Conservation (phyloP, 257 asterid species). For the Fraxinus quadrangulata region DNA sequence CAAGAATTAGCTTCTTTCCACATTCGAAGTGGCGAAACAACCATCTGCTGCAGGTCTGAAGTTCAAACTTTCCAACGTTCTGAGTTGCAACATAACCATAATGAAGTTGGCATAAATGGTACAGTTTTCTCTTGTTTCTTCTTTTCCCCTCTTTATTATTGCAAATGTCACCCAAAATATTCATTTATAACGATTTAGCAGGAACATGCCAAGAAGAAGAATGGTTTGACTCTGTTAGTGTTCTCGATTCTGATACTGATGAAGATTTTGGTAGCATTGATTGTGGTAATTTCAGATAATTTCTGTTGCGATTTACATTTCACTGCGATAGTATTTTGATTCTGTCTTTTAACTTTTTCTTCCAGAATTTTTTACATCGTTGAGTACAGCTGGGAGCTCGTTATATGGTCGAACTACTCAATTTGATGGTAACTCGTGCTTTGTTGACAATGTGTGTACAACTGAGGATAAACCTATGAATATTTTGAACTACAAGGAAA, state of each 20-base stretch:
- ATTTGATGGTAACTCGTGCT: conserved; percentile 23
- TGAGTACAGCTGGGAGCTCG: conserved; percentile 25
- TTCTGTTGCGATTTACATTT: background rate
- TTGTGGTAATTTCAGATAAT: conserved; percentile 52
- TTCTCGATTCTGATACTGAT: conserved; percentile 77
- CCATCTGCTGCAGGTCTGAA: conserved; percentile 33
- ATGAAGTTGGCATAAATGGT: conserved; percentile 41
- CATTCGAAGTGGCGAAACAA: conserved; percentile 16
- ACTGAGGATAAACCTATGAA: conserved; percentile 16
- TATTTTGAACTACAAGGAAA: conserved; percentile 1
- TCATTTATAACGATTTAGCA: conserved; percentile 21
- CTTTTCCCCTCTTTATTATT: background rate
- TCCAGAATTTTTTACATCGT: conserved; percentile 49
- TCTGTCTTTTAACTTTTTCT: conserved; percentile 1
- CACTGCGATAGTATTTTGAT: background rate
- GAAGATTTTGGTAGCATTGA: conserved; percentile 67
- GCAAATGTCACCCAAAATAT: background rate
- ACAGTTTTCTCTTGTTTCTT: background rate
- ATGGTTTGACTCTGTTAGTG: conserved; percentile 77
- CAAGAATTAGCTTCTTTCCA: conserved; percentile 38
- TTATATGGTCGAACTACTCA: conserved; percentile 22
- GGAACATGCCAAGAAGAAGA: conserved; percentile 65
- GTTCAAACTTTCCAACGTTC: conserved; percentile 31
- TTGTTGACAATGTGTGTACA: conserved; percentile 9
- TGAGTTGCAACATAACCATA: conserved; percentile 30